A percentile compares a stretch with the other conserved stretches of the same genome.
These are phyloP conservation scores for Penicillium coprophilum DNA, from an alignment of 495 filamentous ascomycete species.

Conservation along the genomic window DNA sequence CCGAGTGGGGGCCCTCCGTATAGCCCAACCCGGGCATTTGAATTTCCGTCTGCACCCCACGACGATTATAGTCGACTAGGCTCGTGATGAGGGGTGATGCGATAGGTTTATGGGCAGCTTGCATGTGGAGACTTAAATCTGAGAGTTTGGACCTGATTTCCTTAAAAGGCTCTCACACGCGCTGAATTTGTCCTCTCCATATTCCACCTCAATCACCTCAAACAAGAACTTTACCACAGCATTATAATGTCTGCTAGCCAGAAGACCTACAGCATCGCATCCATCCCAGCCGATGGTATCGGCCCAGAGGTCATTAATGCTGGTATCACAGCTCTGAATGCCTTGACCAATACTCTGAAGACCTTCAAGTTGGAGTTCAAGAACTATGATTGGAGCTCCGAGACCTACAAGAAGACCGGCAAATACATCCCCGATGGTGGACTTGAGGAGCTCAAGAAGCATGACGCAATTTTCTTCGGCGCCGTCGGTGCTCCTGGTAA, in stretches of 20 bases:
- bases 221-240: slow-evolving; percentile 1
- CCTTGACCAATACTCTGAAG: slow-evolving; percentile 41
- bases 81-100: slow-evolving; percentile 10
- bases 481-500: slow-evolving; percentile 56
- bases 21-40: slow-evolving; percentile 13
- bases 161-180: slow-evolving; percentile 18
- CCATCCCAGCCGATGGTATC: slow-evolving; percentile 56
- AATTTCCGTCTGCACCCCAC: slow-evolving; percentile 16
- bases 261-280: slow-evolving; percentile 48
- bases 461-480: slow-evolving; percentile 57
- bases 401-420: slow-evolving; percentile 52
- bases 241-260: slow-evolving; percentile 20
- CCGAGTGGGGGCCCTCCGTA: slow-evolving; percentile 6
- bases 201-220: background rate
- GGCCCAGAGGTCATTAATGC: slow-evolving; percentile 54
- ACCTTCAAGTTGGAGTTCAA: slow-evolving; percentile 52
- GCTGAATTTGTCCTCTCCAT: slow-evolving; percentile 11
- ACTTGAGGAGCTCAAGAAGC: slow-evolving; percentile 50
- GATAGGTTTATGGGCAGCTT: slow-evolving; percentile 9
- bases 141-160: background rate
- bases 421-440: slow-evolving; percentile 56
- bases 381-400: slow-evolving; percentile 53
- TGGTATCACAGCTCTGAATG: slow-evolving; percentile 46
- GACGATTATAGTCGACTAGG: slow-evolving; percentile 5
- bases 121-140: slow-evolving; percentile 7